Conservation (phyloP, 371 early-diverging fungal genomes). For the Mortierella sp. region DNA sequence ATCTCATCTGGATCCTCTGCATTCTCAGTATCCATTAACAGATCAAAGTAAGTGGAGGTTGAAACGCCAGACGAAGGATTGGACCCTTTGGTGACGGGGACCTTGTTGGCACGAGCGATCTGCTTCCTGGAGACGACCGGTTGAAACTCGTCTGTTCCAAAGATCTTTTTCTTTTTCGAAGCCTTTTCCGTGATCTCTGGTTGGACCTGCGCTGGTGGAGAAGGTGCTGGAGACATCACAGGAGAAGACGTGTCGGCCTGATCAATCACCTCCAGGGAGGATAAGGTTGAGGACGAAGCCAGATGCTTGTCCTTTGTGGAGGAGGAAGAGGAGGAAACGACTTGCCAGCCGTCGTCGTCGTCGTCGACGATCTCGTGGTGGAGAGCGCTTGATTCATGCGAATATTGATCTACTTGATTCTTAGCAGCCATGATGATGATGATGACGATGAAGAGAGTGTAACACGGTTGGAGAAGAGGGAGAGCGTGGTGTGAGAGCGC, state of each 20-base stretch:
- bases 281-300: neutral
- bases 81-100: constrained; percentile 15
- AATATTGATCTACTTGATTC: neutral
- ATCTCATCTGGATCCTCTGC: constrained; percentile 40
- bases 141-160: constrained; percentile 54
- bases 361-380: constrained; percentile 31
- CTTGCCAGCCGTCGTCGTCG: constrained; percentile 55
- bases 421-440: too few relatives aligned
- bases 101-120: constrained; percentile 39
- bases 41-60: constrained; percentile 52
- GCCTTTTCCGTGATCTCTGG: constrained; percentile 19
- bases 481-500: too few relatives aligned
- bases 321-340: constrained; percentile 41
- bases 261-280: neutral
- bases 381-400: neutral
- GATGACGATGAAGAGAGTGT: too few relatives aligned
- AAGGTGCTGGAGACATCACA: neutral
- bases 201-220: constrained; percentile 6
- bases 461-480: too few relatives aligned
- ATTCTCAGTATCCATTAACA: constrained; percentile 46
- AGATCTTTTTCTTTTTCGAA: constrained; percentile 52
- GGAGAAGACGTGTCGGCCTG: neutral
- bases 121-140: constrained; percentile 54
- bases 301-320: constrained; percentile 22
- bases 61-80: constrained; percentile 41